These are phyloP conservation scores for Ophiocordyceps australis DNA, from an alignment of 2,329 filamentous ascomycete genomes.

Conservation along the genomic window DNA sequence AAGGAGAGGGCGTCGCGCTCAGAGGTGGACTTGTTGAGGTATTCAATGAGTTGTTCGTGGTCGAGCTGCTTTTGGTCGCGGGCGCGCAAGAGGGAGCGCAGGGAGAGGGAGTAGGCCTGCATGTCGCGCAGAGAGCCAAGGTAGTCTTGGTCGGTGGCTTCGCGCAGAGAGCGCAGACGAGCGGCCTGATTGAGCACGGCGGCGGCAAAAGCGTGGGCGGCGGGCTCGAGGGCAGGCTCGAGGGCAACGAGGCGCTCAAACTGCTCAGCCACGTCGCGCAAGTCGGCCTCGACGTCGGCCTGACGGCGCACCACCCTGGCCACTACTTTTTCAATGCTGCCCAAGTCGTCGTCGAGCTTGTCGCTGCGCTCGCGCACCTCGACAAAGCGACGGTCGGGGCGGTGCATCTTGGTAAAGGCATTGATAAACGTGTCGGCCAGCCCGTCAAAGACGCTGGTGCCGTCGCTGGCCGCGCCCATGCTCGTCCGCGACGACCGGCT, in stretches of 20 bases:
- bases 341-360: conserved; percentile 86
- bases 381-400: conserved; percentile 83
- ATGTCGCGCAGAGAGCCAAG: conserved; percentile 84
- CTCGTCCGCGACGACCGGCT: conserved; percentile 51
- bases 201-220: conserved; percentile 71
- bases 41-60: conserved; percentile 89
- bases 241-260: conserved; percentile 85
- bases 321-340: conserved; percentile 90
- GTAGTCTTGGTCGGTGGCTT: conserved; percentile 91
- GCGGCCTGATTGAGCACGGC: conserved; percentile 70
- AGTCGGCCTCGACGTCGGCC: conserved; percentile 71
- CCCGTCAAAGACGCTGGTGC: conserved; percentile 72
- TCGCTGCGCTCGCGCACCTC: conserved; percentile 85
- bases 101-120: conserved; percentile 78
- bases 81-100: conserved; percentile 78
- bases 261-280: conserved; percentile 77
- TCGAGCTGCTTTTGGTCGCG: conserved; percentile 97
- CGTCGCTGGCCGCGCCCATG: conserved; percentile 22
- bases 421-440: conserved; percentile 95
- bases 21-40: conserved; percentile 74
- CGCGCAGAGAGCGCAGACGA: conserved; percentile 64
- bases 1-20: conserved; percentile 76
- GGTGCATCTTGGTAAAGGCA: conserved; percentile 91
- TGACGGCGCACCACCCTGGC: conserved; percentile 77
- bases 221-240: conserved; percentile 69